Base-by-base conservation (phyloP, 169 alveolate species). In the Theileria annulata region DNA sequence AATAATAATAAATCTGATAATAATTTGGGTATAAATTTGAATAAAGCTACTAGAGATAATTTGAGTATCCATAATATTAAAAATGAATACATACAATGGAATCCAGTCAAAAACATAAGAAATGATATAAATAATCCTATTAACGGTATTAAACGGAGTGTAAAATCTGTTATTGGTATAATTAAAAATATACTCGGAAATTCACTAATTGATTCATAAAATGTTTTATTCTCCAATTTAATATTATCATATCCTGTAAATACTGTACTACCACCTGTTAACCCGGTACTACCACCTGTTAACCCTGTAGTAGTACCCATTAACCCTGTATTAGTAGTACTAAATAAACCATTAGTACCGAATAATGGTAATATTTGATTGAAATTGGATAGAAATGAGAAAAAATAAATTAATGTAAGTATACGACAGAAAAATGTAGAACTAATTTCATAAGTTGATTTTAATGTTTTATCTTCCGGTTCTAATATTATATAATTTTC, bases 1-100 rank as follows among this genome's bases (percentile, higher is more conserved):
- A 84, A 42, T 33, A 84, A 47, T 73, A 84, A 59, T 83, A 84
- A 56, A 37, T 84, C 87, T n/a, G 80, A 19, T 17, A 47, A 74
- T 17, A 66, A 69, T 63, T 56, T 73, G 15, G 86, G 86, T 15
- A 84, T 63, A 0, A 37, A 56, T 4, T 56, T 35, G 69, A 66
- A 63, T 21, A 76, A 58, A 27, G 86, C 47, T 35, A 77, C 71
- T 13, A 70, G 42, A 42, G 90, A 35, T 23, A 71, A 30, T 68
- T 77, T 59, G 30, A 77, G 28, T 27, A 77, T 12, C 86, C 86
- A 84, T 4, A 84, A 56, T 23, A 58, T 25, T 30, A 66, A 27
- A 30, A 76, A 77, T 25, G 76, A 21, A 30, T 56, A 60, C 64
- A 51, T n/a, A 23, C 87, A 60, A 4, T 51, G 64, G 48, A 84